Conservation (phyloP, 2,329 filamentous ascomycete species). For the Chaetomium sp. region DNA sequence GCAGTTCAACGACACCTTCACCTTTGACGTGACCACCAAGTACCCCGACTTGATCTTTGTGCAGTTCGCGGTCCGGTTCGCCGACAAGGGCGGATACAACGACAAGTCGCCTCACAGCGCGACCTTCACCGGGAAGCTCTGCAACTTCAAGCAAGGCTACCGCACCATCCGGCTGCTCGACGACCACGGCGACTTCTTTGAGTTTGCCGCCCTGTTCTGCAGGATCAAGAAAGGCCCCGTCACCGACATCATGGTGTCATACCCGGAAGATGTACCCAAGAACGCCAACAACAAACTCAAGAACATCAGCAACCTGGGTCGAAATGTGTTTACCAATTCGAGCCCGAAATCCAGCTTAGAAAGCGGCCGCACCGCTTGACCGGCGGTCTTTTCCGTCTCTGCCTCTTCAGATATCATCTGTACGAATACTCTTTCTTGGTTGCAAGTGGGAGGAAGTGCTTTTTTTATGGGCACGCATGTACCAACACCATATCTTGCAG, state of each 20-base stretch:
- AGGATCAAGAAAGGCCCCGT: constrained; percentile 63
- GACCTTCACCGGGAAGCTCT: constrained; percentile 88
- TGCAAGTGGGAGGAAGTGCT: background rate
- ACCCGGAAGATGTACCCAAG: constrained; percentile 34
- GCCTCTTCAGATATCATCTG: constrained; percentile 8
- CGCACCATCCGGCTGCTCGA: constrained; percentile 88
- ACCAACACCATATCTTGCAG: constrained; percentile 7
- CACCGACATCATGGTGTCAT: constrained; percentile 50
- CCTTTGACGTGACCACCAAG: constrained; percentile 82
- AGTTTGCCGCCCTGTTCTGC: constrained; percentile 93
- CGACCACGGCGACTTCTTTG: constrained; percentile 80
- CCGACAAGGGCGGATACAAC: constrained; percentile 66
- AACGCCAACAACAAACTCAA: constrained; percentile 49
- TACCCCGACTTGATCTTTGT: constrained; percentile 91
- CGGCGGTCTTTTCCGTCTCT: too few relatives aligned
- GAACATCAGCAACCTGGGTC: constrained; percentile 36
- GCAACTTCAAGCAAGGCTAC: constrained; percentile 83
- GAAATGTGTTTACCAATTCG: constrained; percentile 49
- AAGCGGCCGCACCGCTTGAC: constrained; percentile 22
- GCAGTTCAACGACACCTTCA: constrained; percentile 71
- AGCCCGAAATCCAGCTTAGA: constrained; percentile 47
- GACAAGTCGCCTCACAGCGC: constrained; percentile 58
- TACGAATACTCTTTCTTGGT: constrained; percentile 15
- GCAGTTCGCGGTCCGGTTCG: constrained; percentile 85
- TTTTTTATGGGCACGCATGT: constrained; percentile 1